Base-by-base conservation (phyloP, 2,329 filamentous ascomycete species). In the Cordyceps javanica region DNA sequence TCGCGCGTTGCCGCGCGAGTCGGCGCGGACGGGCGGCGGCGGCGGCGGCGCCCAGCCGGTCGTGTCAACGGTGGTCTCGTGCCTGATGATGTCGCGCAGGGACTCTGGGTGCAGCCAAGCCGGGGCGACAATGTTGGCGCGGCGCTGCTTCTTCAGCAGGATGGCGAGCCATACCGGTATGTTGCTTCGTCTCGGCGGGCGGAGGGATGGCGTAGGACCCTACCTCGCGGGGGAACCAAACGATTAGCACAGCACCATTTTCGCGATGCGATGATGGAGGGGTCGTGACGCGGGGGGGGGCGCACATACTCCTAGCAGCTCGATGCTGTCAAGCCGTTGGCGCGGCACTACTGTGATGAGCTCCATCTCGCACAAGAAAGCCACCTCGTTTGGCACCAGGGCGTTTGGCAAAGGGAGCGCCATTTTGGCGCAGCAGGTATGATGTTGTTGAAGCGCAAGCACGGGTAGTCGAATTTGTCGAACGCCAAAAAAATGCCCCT, bases 291-390 rank as follows among this genome's bases (percentile, higher is more conserved):
- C 52, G 60, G 50, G n/a, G n/a, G n/a, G n/a, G n/a, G n/a, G 5
- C 62, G 61, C 58, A 83, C 88, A 78, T 79, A 97, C 94, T 63
- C 88, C 86, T 57, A 99, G 82, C 61, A 99, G 82, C 65, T 90
- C 81, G 62, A 99, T 88, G 64, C 84, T 85, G 63, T 97, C 91
- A 55, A 99, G 85, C 62, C 89, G 84, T 72, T 97, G 92, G 55
- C 94, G 89, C 36, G 94, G 94, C 51, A 97, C 85, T 23, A 99
- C 83, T 0, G 92, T 97, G 57, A 99, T 89, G 67, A 91, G 83
- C 76, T 97, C 93, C 91, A 97, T 97, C 76, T 99, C 94, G 73
- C 92, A 96, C 28, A 97, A 78, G 69, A 97, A 99, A 52, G 91
- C 89, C 46, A 95, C 89, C 75, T 99, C 94, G 62, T 89, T 80